A percentile compares a stretch with the other conserved stretches of the same genome.
phyloP scores from a whole-genome alignment of 352 stramenopile species.

The Pythium dissotocum region DNA sequence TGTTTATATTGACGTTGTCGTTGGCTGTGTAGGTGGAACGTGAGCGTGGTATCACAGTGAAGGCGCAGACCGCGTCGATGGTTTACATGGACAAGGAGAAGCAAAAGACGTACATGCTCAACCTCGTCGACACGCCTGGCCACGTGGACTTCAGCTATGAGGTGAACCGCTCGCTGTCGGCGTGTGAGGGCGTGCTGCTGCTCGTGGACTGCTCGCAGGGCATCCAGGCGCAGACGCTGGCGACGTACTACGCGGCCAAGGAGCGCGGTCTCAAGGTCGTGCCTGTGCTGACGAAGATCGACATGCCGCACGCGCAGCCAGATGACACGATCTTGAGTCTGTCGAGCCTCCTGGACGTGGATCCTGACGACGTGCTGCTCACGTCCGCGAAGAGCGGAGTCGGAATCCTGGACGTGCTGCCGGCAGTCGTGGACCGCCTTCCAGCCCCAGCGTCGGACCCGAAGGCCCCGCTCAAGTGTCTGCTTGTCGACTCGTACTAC shows the following conservation, averaged over 20 bases:
- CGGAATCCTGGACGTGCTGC: slow-evolving; percentile 85
- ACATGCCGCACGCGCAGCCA: slow-evolving; percentile 96
- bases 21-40: slow-evolving; percentile 84
- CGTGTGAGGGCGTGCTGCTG: slow-evolving; percentile 97
- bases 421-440: slow-evolving; percentile 78
- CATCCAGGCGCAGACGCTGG: slow-evolving; percentile 98
- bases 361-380: slow-evolving; percentile 94
- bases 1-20: background rate
- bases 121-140: slow-evolving; percentile 97
- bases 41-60: slow-evolving; percentile 99
- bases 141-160: slow-evolving; percentile 99
- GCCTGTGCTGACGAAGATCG: slow-evolving; percentile 97
- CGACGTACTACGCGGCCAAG: slow-evolving; percentile 95
- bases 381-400: slow-evolving; percentile 95
- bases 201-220: slow-evolving; percentile 97
- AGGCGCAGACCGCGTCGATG: slow-evolving; percentile 97
- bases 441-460: slow-evolving; percentile 61
- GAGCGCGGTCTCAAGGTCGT: slow-evolving; percentile 96
- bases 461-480: slow-evolving; percentile 79
- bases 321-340: slow-evolving; percentile 85
- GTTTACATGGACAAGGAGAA: slow-evolving; percentile 75
- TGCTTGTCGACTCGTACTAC: slow-evolving; percentile 98
- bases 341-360: slow-evolving; percentile 81
- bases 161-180: slow-evolving; percentile 94
- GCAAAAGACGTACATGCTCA: slow-evolving; percentile 91